phyloP scores from a whole-genome alignment of 2,329 filamentous ascomycete species.

The Tricladium varicosporioides region DNA sequence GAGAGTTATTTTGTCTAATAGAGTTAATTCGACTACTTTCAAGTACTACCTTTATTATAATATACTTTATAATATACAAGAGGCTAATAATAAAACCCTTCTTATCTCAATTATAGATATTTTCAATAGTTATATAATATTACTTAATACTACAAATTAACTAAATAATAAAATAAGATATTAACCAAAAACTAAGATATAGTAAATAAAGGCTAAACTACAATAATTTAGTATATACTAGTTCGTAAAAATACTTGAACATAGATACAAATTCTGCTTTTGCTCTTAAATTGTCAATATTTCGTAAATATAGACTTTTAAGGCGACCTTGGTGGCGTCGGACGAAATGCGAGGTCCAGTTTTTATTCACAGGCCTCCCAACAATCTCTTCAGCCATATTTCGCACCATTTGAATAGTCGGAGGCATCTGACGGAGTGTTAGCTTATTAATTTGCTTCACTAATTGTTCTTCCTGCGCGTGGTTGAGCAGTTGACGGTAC shows the following conservation, averaged over 20 bases:
- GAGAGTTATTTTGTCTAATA: background rate
- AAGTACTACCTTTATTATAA: background rate
- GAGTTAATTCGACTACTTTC: background rate
- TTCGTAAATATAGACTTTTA: slow-evolving; percentile 8
- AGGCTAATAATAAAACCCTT: background rate
- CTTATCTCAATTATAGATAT: background rate
- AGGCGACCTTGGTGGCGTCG: background rate
- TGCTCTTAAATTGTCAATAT: slow-evolving; percentile 11
- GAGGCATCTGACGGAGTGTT: slow-evolving; percentile 8
- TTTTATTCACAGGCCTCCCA: slow-evolving; percentile 8
- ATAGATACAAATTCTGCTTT: slow-evolving; percentile 6
- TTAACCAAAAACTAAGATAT: background rate
- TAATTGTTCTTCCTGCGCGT: slow-evolving; percentile 5
- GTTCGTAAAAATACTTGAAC: slow-evolving; percentile 5
- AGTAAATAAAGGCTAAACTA: background rate
- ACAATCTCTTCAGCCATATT: slow-evolving; percentile 17
- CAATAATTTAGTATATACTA: background rate
- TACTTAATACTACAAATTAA: background rate
- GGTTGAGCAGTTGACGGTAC: slow-evolving; percentile 4
- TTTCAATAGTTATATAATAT: background rate
- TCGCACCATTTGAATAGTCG: slow-evolving; percentile 12
- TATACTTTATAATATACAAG: background rate
- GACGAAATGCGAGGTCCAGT: slow-evolving; percentile 10
- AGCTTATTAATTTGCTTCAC: slow-evolving; percentile 11
- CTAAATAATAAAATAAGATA: background rate